Base-by-base conservation (phyloP, 257 asterid genomes). In the Misopates orontium region DNA sequence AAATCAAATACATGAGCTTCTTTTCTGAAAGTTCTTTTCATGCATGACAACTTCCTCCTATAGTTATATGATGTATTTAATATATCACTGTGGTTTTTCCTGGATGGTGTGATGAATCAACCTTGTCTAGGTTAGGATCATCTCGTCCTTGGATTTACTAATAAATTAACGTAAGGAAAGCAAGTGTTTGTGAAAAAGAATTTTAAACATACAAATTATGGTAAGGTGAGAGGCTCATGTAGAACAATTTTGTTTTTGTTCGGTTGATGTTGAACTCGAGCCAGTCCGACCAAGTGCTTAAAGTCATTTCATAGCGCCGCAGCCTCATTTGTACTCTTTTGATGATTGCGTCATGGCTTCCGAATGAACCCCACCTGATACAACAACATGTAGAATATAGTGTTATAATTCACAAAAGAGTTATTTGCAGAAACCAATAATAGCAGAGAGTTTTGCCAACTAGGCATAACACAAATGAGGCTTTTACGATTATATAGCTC, bases 241-340 rank as follows among this genome's bases (percentile, higher is more conserved):
- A 83, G 72, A 83, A 83, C 67, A 83, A 8, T 19, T 56, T 70
- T 10, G 89, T 80, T 51, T 64, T 80, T 16, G 72, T 62, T 58
- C 69, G 55, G 22, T 80, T 70, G 54, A 78, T 54, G 66, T 83
- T 76, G 57, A 80, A 47, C 1, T 78, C 86, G 69, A 83, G 45
- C 89, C 89, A 80, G 56, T 83, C 79, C 14, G 86, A 71, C 89
- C 89, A 83, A 6, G 86, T 81, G n/a, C 71, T 76, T 22, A 83
- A 23, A 10, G 84, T 82, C 83, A 80, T 78, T 50, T 78, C 89
- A 42, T 73, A 78, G 8, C 67, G 74, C 0, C 82, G 80, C 0
- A 63, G 63, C 64, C 47, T 70, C 73, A 51, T 70, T 7, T 17
- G 71, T 5, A 78, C 81, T 48, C 53, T 69, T 47, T 78, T 74